Conservation (phyloP, 2,329 filamentous ascomycete genomes). For the Exophiala sideris region DNA sequence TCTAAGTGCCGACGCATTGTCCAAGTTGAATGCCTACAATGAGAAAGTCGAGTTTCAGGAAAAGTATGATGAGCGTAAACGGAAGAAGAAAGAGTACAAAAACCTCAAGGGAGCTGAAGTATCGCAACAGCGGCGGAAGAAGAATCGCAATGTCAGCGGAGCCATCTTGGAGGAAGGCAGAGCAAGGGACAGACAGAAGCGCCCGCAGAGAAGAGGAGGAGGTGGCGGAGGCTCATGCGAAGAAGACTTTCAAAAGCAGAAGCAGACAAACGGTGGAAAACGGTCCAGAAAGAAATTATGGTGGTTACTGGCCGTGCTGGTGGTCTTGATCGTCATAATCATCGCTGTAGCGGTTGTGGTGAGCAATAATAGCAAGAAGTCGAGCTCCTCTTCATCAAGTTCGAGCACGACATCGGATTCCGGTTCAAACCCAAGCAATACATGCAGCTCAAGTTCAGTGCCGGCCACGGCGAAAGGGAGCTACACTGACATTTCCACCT, state of each 20-base stretch:
- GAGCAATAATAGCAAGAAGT: constrained; percentile 56
- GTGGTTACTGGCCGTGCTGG: constrained; percentile 50
- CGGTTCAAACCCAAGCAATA: constrained; percentile 43
- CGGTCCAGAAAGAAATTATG: constrained; percentile 50
- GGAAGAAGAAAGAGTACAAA: constrained; percentile 35
- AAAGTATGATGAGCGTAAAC: constrained; percentile 40
- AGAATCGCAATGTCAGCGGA: constrained; percentile 66
- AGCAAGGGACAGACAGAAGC: constrained; percentile 44
- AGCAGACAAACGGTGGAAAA: constrained; percentile 34
- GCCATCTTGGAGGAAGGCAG: constrained; percentile 66
- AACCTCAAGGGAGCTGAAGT: constrained; percentile 30
- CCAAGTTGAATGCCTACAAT: constrained; percentile 63
- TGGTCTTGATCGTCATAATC: constrained; percentile 60
- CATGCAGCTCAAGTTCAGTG: constrained; percentile 53
- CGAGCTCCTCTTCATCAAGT: constrained; percentile 32
- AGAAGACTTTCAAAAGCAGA: constrained; percentile 28
- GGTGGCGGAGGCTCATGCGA: constrained; percentile 47
- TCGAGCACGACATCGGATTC: constrained; percentile 27
- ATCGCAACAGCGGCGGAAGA: constrained; percentile 41
- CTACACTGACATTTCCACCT: constrained; percentile 82
- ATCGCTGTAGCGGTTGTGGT: constrained; percentile 65
- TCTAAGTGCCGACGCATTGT: constrained; percentile 57
- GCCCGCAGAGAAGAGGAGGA: constrained; percentile 44
- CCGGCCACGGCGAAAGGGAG: constrained; percentile 68
- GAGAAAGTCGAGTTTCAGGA: constrained; percentile 50